Evolutionary conservation across 768 basidiomycete species (phyloP).

Genomic region (Phlegmacium glaucopus): DNA sequence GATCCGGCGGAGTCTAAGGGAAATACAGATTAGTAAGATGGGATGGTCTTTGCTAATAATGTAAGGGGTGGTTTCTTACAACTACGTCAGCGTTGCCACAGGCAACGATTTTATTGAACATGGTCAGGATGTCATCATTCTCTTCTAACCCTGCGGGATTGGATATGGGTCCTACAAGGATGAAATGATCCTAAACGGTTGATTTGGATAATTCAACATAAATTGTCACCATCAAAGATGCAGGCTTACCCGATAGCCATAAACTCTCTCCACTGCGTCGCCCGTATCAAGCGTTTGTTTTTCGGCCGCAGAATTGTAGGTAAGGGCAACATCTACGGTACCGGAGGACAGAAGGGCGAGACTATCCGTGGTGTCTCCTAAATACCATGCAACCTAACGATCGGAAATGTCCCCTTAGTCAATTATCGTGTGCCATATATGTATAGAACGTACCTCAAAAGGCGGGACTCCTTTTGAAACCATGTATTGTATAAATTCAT

Average conservation of each 20-base stretch:
- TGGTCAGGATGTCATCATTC: constrained; percentile 31
- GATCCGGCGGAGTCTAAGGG: constrained; percentile 22
- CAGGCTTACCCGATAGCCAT: constrained; percentile 42
- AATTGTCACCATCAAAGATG: not conserved
- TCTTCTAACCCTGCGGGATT: constrained; percentile 41
- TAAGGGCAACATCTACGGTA: constrained; percentile 46
- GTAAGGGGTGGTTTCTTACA: constrained; percentile 21
- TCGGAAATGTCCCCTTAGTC: not conserved
- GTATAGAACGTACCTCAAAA: constrained; percentile 27
- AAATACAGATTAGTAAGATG: not conserved
- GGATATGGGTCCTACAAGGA: constrained; percentile 42
- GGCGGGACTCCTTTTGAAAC: constrained; percentile 27
- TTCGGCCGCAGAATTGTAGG: constrained; percentile 53
- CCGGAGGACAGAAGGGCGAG: constrained; percentile 38
- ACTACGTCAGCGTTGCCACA: constrained; percentile 39
- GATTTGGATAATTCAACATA: not conserved
- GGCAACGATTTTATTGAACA: constrained; percentile 47
- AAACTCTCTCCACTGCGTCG: constrained; percentile 30
- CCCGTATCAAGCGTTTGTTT: constrained; percentile 27
- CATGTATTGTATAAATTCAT: constrained; percentile 40
- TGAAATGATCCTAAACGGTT: constrained; percentile 45
- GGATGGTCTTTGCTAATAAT: not conserved
- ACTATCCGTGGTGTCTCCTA: constrained; percentile 54
- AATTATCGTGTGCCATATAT: not conserved
- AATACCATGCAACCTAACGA: constrained; percentile 50